These are phyloP conservation scores for Pisolithus sp. DNA, from an alignment of 768 basidiomycete genomes.

Conservation along the genomic window DNA sequence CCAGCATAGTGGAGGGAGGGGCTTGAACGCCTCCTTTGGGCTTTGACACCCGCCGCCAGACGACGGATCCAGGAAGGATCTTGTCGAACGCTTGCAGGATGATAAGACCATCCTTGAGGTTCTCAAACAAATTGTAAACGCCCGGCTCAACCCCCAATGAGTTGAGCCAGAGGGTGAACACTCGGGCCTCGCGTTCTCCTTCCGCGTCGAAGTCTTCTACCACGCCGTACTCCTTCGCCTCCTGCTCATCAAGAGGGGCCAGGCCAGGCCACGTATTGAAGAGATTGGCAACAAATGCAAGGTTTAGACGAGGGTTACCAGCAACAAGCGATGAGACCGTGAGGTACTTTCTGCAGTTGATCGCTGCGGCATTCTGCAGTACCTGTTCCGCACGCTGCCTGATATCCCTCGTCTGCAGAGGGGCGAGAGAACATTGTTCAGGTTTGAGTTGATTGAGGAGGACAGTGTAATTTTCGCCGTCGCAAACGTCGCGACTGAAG, in stretches of 20 bases:
- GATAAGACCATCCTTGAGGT: constrained; percentile 85
- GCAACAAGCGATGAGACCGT: constrained; percentile 86
- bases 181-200: constrained; percentile 95
- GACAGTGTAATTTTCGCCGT: constrained; percentile 96
- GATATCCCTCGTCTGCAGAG: constrained; percentile 79
- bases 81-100: constrained; percentile 97
- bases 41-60: constrained; percentile 95
- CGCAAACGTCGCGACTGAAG: constrained; percentile 95
- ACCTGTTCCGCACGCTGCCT: constrained; percentile 88
- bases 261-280: constrained; percentile 98
- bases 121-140: constrained; percentile 95
- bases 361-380: constrained; percentile 86
- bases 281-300: constrained; percentile 96
- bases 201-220: constrained; percentile 99
- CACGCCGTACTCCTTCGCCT: constrained; percentile 82
- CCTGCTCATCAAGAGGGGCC: constrained; percentile 89
- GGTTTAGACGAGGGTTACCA: constrained; percentile 95
- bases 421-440: constrained; percentile 83
- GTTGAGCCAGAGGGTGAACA: constrained; percentile 98
- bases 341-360: constrained; percentile 94
- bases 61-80: constrained; percentile 83
- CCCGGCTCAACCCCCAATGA: constrained; percentile 93
- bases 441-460: constrained; percentile 95
- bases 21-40: constrained; percentile 54
- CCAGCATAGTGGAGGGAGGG: constrained; percentile 31